Conservation (phyloP, 129 eudicot species). For the Pseudognaphalium luteoalbum region DNA sequence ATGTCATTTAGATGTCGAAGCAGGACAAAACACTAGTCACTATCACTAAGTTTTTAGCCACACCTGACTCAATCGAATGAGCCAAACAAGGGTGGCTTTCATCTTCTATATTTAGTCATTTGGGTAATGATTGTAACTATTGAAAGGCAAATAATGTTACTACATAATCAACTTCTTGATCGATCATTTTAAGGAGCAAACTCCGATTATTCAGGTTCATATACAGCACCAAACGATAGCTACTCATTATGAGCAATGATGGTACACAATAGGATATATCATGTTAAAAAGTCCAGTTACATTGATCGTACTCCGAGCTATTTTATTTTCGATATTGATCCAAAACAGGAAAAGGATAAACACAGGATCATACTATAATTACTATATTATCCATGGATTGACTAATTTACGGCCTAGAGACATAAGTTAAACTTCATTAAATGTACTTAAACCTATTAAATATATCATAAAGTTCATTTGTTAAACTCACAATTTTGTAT, state of each 20-base stretch:
- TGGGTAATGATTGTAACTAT: slow-evolving; percentile 23
- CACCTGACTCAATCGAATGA: background rate
- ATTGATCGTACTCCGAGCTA: too few species aligned
- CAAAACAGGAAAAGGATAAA: too few species aligned
- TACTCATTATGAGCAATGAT: background rate
- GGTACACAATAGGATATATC: background rate
- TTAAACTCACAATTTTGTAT: too few species aligned
- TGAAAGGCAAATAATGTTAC: slow-evolving; percentile 12
- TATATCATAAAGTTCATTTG: too few species aligned
- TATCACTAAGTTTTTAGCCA: slow-evolving; percentile 17
- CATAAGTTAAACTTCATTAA: too few species aligned
- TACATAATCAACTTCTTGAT: slow-evolving; percentile 4
- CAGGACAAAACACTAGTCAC: slow-evolving; percentile 33
- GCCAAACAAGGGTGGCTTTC: slow-evolving; percentile 29
- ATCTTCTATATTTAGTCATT: slow-evolving; percentile 29
- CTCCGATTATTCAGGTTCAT: background rate
- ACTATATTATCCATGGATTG: too few species aligned
- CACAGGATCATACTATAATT: too few species aligned
- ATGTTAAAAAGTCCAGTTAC: too few species aligned
- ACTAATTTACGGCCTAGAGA: too few species aligned
- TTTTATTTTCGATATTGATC: too few species aligned
- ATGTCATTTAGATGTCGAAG: slow-evolving; percentile 2
- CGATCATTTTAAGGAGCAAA: slow-evolving; percentile 6
- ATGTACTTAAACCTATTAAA: too few species aligned
- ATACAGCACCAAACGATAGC: background rate